Evolutionary conservation across 2,329 filamentous ascomycete genomes (phyloP), one percentile per base, ranked within the genome.

Genomic region (Thielaviopsis populi): DNA sequence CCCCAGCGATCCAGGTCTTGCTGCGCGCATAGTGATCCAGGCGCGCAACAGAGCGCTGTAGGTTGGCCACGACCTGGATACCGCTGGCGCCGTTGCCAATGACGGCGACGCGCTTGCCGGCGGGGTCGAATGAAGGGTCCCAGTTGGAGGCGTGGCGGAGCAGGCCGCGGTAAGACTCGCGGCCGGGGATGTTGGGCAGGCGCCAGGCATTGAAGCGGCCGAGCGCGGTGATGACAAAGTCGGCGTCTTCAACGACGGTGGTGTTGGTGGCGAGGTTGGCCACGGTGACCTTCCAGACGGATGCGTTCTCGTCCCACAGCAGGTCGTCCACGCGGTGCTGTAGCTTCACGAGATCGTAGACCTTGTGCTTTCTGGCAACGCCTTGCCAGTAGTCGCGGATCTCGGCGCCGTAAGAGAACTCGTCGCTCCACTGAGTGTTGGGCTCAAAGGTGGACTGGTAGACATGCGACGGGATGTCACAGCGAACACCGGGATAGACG

Each of bases 381-480:
- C 46, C n/a, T 37, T 65, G 42, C 60, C 84, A 84, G 70, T 90
- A 90, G 17, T 81, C 77, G 6, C 78, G 74, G 65, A 90, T 89
- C 71, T 90, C 87, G 3, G 74, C 70, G 0, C 86, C 86, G 43
- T 82, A 80, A 0, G 86, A 81, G 69, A 87, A 89, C 66, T 84
- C 78, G 68, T 88, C 83, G 0, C 78, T 79, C 87, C 87, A 90
- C 67, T 87, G 77, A 0, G 79, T 80, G 64, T 89, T 89, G 0
- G 85, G 84, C 6, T 78, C 76, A 70, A 88, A 89, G 0, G 82
- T 83, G 30, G 53, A 56, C 69, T 88, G 85, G 68, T 89, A 89
- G 22, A 85, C 83, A 70, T 87, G 83, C 0, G 84, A 80, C 0
- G 86, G 84, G 15, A 89, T 81, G 33, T 88, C 85, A 68, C 86